Base-by-base conservation (phyloP, 106 monocot genomes). In the Acorus gramineus region DNA sequence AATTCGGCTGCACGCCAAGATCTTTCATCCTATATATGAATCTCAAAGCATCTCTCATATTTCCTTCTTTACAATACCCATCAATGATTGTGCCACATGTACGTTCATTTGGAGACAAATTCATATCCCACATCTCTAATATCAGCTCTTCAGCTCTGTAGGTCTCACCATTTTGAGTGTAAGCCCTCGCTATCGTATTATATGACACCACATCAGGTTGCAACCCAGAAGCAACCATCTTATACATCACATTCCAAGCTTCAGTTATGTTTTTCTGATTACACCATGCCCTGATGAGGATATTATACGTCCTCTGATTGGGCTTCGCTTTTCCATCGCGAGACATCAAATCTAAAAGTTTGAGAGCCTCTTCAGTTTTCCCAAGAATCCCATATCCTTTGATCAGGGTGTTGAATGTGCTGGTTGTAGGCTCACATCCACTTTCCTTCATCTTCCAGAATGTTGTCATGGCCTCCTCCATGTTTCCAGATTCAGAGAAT, bases 381-480 rank as follows among this genome's bases (percentile, higher is more conserved):
- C 77, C 74, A 7, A 56, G 77, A 7, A 94, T 86, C 4, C 89
- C 93, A 57, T 77, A 86, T 46, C 93, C 93, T 80, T 89, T 94
- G 46, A 94, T 89, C 6, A 94, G 85, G 7, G 89, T 94, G 73
- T 94, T 94, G 57, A 86, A 89, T 43, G 89, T 94, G 68, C 84
- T 86, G 4, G 77, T 80, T 4, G 86, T 94, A 8, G 81, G 78
- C 58, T 5, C 72, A 71, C 86, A 94, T 11, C 86, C 93, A 56
- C 73, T 80, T 57, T 77, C 71, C 61, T 77, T 80, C 93, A 94
- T 89, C 64, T 79, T 80, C 77, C 77, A 76, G 42, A 86, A 89
- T 46, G 76, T 78, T 52, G 73, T 74, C 75, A 86, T 86, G 51
- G 93, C 93, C 70, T 84, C 81, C 5, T 84, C 83, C 45, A 89